Evolutionary conservation across 805 yeast species (phyloP).

Genomic region (Yarrowia divulgata): DNA sequence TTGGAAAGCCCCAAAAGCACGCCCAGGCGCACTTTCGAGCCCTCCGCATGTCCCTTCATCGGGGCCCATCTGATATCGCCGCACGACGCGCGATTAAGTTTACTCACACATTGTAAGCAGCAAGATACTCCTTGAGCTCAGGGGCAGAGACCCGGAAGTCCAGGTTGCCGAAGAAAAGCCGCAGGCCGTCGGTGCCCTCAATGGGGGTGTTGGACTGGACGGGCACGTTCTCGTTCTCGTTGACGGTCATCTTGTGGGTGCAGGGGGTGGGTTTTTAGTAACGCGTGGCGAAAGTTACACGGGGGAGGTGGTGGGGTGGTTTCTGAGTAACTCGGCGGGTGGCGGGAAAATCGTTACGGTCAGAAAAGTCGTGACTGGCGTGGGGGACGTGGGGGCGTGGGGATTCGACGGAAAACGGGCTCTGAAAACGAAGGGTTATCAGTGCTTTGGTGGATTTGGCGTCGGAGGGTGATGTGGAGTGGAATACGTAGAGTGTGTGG

Average conservation of each 20-base stretch:
- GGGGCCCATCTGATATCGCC: constrained; percentile 17
- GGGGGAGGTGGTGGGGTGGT: constrained; percentile 32
- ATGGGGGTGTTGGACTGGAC: constrained; percentile 28
- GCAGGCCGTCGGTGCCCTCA: constrained; percentile 35
- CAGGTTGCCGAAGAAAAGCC: constrained; percentile 37
- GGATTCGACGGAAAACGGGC: not conserved
- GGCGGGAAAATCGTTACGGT: constrained; percentile 13
- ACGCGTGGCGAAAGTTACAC: constrained; percentile 38
- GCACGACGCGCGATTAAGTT: constrained; percentile 38
- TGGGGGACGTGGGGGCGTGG: not conserved
- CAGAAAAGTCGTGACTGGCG: constrained; percentile 11
- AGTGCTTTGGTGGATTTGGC: constrained; percentile 8
- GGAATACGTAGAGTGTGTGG: constrained; percentile 23
- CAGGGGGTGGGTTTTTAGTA: constrained; percentile 2
- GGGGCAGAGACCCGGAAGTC: constrained; percentile 36
- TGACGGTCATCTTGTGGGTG: constrained; percentile 33
- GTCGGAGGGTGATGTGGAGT: constrained; percentile 20
- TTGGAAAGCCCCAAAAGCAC: not conserved
- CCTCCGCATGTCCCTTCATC: not conserved
- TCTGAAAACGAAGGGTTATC: constrained; percentile 9
- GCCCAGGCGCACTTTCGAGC: not conserved
- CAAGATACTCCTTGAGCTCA: constrained; percentile 39
- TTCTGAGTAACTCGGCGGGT: constrained; percentile 19
- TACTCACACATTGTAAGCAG: constrained; percentile 38
- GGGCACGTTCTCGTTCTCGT: constrained; percentile 29